These are phyloP conservation scores for Aspergillus nidulans DNA, from an alignment of 495 filamentous ascomycete species.

Conservation along the genomic window DNA sequence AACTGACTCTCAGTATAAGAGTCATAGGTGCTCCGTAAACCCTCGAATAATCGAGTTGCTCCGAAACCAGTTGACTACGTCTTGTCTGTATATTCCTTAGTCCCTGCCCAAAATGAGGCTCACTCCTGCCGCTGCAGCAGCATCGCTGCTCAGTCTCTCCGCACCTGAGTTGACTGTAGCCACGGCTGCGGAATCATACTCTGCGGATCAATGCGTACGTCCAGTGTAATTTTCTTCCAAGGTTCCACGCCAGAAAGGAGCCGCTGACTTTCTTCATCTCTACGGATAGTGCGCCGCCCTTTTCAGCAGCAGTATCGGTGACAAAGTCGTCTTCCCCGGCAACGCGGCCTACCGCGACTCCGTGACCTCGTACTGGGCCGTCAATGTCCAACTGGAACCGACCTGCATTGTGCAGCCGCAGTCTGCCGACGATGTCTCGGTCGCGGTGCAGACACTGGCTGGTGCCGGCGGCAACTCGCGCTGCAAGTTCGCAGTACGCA, in stretches of 20 bases:
- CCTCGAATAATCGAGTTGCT: too few relatives aligned
- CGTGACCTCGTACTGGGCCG: conserved; percentile 27
- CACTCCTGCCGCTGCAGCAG: conserved; percentile 2
- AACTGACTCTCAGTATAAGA: too few relatives aligned
- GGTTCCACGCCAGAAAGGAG: too few relatives aligned
- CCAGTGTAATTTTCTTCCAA: neutral
- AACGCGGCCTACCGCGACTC: conserved; percentile 11
- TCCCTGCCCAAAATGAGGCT: conserved; percentile 3
- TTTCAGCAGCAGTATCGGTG: neutral
- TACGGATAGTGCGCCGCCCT: conserved; percentile 7
- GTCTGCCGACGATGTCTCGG: conserved; percentile 31
- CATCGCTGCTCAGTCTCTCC: conserved; percentile 7
- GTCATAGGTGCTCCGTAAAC: too few relatives aligned
- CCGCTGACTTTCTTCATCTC: too few relatives aligned
- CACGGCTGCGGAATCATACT: neutral
- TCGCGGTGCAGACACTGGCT: conserved; percentile 26
- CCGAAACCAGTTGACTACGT: too few relatives aligned
- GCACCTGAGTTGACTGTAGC: neutral
- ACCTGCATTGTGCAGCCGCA: conserved; percentile 33
- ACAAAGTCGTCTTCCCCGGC: conserved; percentile 8
- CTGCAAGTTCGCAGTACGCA: conserved; percentile 44
- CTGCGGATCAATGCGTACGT: neutral
- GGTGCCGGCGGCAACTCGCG: conserved; percentile 10
- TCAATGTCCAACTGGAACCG: conserved; percentile 30
- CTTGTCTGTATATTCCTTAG: too few relatives aligned